Evolutionary conservation across 1,284 basidiomycete species (phyloP), one percentile per base, ranked within the genome.

Genomic region (Naganishia sp.): DNA sequence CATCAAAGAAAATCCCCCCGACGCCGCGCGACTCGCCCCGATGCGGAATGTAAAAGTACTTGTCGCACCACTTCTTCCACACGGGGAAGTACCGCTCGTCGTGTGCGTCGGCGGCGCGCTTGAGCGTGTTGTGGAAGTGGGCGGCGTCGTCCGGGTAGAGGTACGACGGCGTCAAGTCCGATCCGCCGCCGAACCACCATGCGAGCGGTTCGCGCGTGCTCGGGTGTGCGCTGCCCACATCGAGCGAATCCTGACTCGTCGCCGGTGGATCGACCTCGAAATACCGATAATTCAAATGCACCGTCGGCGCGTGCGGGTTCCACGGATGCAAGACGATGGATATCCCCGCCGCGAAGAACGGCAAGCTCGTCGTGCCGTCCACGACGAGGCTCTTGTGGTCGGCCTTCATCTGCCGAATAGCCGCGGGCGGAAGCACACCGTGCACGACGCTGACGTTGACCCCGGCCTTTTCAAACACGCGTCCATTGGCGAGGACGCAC

Each of bases 131-230:
- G 81, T 99, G 96, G 82, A 98, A 99, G 76, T 94, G 92, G 28
- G 79, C 75, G 2, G 88, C 92, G 76, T 99, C 95, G 68, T 90
- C 89, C 68, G 88, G 86, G 80, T 89, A 93, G 10, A 99, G 84
- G 79, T 97, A 98, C 15, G 89, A 89, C 0, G 96, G 96, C 0
- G 96, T 99, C 53, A 99, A 84, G 77, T 99, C 95, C 3, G 88
- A 87, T n/a, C 95, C 95, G 43, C 95, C 95, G 51, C 95, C 95
- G 74, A 98, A 99, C 96, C 96, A 99, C 94, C 94, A 99, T 10
- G 93, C 89, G 45, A 93, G 79, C 15, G 90, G 79, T 85, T 83
- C 13, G 77, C 73, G 17, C 32, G 41, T 67, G 65, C 39, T 46
- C 21, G 65, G 66, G 69, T 64, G 45, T 0, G 63, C 47, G 23